Base-by-base conservation (phyloP, 1,284 basidiomycete genomes). In the Austroboletus niveus region DNA sequence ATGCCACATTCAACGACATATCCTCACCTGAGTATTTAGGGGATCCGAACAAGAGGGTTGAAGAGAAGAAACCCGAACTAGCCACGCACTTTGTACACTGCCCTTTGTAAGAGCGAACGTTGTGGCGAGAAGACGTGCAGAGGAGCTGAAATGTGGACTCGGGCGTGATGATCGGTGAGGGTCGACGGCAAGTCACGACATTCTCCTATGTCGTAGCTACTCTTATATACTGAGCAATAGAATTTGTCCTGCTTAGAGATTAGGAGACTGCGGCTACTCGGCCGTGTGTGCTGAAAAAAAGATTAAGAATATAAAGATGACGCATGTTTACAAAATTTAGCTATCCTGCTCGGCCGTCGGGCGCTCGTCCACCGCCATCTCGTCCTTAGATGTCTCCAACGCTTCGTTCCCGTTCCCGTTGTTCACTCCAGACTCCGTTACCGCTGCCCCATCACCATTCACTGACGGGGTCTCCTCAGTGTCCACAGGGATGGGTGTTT, bases 401-500 rank as follows among this genome's bases (percentile, higher is more conserved):
- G 43, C 36, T 36, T 48, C 57, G 29, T 59, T 54, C 2, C 52
- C 57, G 29, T 59, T 54, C 2, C 52, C 52, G 44, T 56, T 62
- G 4, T 49, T 57, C 12, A 42, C 42, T 8, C 43, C 48, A 47
- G 62, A 55, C 35, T 63, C 69, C 41, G 65, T 52, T 20, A 57
- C 56, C 14, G 29, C 63, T 20, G 40, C 50, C 20, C 53, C 73
- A 58, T 51, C 63, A 49, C 59, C 59, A 42, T 45, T 51, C 57
- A 61, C 54, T 10, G 66, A 58, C 8, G 72, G 69, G 11, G 69
- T 70, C 53, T 79, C 79, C 14, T 66, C 60, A 5, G 78, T 64
- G n/a, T 80, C 78, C 78, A 79, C 78, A 7, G 61, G 64, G 5
- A 75, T 74, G 38, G 79, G 62, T 42, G 79, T 72, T 48, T 78